These are phyloP conservation scores for Rauvolfia tetraphylla DNA, from an alignment of 257 asterid genomes.

Conservation along the genomic window DNA sequence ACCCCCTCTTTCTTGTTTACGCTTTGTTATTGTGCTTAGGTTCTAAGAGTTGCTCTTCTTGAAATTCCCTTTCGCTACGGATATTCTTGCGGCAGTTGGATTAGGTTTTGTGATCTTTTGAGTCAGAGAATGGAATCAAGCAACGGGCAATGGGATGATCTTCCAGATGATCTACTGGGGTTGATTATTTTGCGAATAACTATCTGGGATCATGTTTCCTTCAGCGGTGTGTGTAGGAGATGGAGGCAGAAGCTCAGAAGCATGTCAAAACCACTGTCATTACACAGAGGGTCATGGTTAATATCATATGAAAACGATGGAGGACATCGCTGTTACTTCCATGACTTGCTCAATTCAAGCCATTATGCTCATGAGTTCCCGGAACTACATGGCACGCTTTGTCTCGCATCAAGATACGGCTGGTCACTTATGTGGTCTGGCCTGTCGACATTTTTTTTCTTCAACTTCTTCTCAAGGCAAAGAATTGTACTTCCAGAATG, in stretches of 20 bases:
- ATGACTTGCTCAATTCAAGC: background rate
- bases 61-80: too few species aligned
- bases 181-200: too few species aligned
- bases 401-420: background rate
- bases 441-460: background rate
- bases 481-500: background rate
- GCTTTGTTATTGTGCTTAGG: too few species aligned
- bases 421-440: slow-evolving; percentile 1
- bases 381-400: background rate
- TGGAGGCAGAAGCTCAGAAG: background rate
- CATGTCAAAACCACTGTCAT: background rate
- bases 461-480: background rate
- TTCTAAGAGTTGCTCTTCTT: too few species aligned
- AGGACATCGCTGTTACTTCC: background rate
- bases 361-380: background rate
- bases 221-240: background rate
- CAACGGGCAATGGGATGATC: too few species aligned
- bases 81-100: too few species aligned
- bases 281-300: background rate
- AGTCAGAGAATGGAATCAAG: too few species aligned
- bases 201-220: background rate
- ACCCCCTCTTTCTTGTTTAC: too few species aligned
- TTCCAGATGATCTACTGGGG: too few species aligned
- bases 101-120: too few species aligned
- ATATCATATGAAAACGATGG: background rate